Base-by-base conservation (phyloP, 192 early-diverging fungal species). In the Phycomyces blakesleeanus region DNA sequence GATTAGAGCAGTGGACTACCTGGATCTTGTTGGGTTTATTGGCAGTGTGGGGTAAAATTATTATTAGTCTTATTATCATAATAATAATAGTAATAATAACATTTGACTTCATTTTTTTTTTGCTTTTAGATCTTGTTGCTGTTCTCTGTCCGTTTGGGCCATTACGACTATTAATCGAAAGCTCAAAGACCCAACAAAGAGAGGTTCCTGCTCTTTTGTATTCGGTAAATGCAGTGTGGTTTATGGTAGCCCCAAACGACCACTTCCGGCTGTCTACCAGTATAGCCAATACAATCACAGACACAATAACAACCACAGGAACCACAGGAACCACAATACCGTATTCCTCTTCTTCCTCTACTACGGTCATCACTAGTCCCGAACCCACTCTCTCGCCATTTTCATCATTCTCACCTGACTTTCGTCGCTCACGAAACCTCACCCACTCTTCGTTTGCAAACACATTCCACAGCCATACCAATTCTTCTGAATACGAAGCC, bases 121-220 rank as follows among this genome's bases (percentile, higher is more conserved):
- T 1, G 51, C 42, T n/a, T 34, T 16, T 64, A 90, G 89, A 94
- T 78, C 75, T 94, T 60, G 86, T 94, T 68, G 92, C 92, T 1
- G 92, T 94, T n/a, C 74, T 94, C 3, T 92, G 91, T 74, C 92
- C 92, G 0, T 94, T 90, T 82, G 92, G 92, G 8, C 92, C 92
- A 5, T 76, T 94, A 15, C 83, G 88, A 20, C 78, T 94, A 42
- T 67, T 94, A 12, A 83, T 94, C 53, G 92, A 94, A 72, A 85
- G 83, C 27, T 86, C 89, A 8, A 78, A 83, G 57, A 76, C 61
- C 9, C 77, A 94, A 49, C 77, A 93, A 44, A 80, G 83, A n/a
- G 89, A 92, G 68, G 85, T 94, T 2, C 92, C 92, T 22, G 84
- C 83, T 3, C 64, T 94, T 53, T 65, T 93, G 12, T 94, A 93